Evolutionary conservation across 164 flowering plant genomes (phyloP).

Genomic region (Amborella trichopoda): DNA sequence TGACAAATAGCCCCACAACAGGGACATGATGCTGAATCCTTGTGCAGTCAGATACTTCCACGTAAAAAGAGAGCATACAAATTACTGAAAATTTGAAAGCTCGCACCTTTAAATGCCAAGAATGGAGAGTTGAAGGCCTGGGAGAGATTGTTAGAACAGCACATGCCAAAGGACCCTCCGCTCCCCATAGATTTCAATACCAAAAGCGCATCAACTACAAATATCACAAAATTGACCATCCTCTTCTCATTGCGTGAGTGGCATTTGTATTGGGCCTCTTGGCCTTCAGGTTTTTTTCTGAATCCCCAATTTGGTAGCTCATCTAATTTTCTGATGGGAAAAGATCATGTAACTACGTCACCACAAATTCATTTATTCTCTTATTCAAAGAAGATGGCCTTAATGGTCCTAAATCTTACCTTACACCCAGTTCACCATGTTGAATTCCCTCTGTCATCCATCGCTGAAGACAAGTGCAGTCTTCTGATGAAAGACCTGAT

Average conservation of each 20-base stretch:
- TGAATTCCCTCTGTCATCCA: constrained; percentile 75
- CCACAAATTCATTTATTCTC: not conserved
- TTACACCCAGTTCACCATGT: constrained; percentile 42
- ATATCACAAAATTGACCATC: constrained; percentile 60
- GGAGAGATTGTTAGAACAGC: constrained; percentile 22
- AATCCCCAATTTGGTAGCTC: too few relatives aligned
- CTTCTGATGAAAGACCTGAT: constrained; percentile 32
- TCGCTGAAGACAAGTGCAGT: constrained; percentile 25
- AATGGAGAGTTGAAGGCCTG: constrained; percentile 36
- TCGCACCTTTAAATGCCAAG: constrained; percentile 57
- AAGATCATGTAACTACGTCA: not conserved
- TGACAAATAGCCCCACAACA: too few relatives aligned
- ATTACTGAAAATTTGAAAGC: not conserved
- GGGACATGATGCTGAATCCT: too few relatives aligned
- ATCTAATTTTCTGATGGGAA: constrained; percentile 42
- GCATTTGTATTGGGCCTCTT: too few relatives aligned
- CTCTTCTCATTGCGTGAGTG: constrained; percentile 15
- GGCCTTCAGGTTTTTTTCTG: too few relatives aligned
- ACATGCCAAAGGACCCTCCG: constrained; percentile 11
- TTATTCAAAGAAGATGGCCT: not conserved
- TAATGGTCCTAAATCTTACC: constrained; percentile 21
- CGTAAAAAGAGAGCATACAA: too few relatives aligned
- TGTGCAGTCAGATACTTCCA: too few relatives aligned
- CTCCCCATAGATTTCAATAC: constrained; percentile 45
- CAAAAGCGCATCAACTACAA: constrained; percentile 61